Evolutionary conservation across 495 filamentous ascomycete species (phyloP).

Genomic region (Penicillium robsamsonii): DNA sequence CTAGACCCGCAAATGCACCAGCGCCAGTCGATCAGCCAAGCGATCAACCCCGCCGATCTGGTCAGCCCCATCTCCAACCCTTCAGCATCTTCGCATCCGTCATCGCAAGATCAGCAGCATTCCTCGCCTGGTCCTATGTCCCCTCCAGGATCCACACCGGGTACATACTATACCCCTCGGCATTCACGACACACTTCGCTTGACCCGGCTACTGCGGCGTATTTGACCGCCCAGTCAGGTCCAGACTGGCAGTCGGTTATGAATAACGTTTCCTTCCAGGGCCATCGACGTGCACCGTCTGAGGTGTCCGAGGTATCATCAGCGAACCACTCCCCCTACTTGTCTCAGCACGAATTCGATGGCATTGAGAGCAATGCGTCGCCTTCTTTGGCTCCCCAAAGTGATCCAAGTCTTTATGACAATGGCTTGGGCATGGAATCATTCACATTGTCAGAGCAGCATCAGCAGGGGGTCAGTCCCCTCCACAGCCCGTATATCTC

Average conservation of each 20-base stretch:
- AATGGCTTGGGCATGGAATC: conserved; percentile 72
- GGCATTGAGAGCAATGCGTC: conserved; percentile 68
- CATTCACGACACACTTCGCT: conserved; percentile 81
- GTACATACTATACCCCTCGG: conserved; percentile 52
- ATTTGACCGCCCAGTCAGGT: conserved; percentile 57
- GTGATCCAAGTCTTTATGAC: conserved; percentile 68
- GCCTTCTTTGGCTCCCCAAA: conserved; percentile 72
- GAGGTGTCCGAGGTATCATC: conserved; percentile 88
- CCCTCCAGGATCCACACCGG: conserved; percentile 52
- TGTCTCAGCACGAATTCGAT: conserved; percentile 79
- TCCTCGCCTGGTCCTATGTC: conserved; percentile 53
- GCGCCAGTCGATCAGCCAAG: conserved; percentile 42
- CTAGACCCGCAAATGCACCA: conserved; percentile 48
- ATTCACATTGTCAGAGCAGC: conserved; percentile 79
- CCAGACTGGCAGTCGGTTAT: conserved; percentile 68
- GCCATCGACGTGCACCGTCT: conserved; percentile 79
- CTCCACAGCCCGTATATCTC: conserved; percentile 83
- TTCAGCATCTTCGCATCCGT: conserved; percentile 67
- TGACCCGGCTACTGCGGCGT: conserved; percentile 73
- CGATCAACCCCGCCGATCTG: conserved; percentile 62
- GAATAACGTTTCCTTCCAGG: conserved; percentile 61
- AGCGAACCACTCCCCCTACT: conserved; percentile 77
- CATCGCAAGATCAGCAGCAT: conserved; percentile 57
- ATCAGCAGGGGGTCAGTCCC: conserved; percentile 65
- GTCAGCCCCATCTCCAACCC: conserved; percentile 71